Evolutionary conservation across 1,284 basidiomycete species (phyloP).

Genomic region (Cutaneotrichosporon dermatis): DNA sequence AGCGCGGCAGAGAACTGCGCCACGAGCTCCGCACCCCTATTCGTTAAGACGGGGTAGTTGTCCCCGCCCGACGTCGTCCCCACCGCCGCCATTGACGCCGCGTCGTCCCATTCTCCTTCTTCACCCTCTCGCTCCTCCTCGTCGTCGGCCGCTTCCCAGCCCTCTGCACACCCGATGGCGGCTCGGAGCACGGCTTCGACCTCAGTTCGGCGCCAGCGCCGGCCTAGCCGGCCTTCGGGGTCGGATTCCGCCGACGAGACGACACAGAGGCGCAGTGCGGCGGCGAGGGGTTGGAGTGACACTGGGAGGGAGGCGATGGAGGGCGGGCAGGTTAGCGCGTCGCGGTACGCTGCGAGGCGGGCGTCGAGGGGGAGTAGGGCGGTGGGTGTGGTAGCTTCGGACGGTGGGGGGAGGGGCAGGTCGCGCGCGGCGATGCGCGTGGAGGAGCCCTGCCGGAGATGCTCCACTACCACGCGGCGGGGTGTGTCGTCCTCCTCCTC

Average conservation of each 20-base stretch:
- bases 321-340: slow-evolving; percentile 56
- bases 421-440: slow-evolving; percentile 56
- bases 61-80: background rate
- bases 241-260: slow-evolving; percentile 28
- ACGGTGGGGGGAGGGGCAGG: slow-evolving; percentile 31
- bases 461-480: slow-evolving; percentile 59
- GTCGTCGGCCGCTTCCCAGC: slow-evolving; percentile 21
- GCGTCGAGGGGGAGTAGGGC: slow-evolving; percentile 55
- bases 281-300: slow-evolving; percentile 33
- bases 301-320: slow-evolving; percentile 48
- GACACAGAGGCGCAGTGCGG: slow-evolving; percentile 45
- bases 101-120: background rate
- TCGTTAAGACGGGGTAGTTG: slow-evolving; percentile 37
- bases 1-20: slow-evolving; percentile 63
- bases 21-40: slow-evolving; percentile 65
- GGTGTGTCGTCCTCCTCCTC: background rate
- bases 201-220: slow-evolving; percentile 64
- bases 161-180: slow-evolving; percentile 24
- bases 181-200: slow-evolving; percentile 61
- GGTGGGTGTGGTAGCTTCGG: slow-evolving; percentile 10
- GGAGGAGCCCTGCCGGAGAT: slow-evolving; percentile 65
- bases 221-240: slow-evolving; percentile 29
- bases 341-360: slow-evolving; percentile 59
- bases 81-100: slow-evolving; percentile 6
- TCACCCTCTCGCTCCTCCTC: background rate